Percentiles rank a stretch among this genome's conserved stretches.
Evolutionary conservation across 768 basidiomycete species (phyloP).

Genomic region (Dentipellis fragilis): DNA sequence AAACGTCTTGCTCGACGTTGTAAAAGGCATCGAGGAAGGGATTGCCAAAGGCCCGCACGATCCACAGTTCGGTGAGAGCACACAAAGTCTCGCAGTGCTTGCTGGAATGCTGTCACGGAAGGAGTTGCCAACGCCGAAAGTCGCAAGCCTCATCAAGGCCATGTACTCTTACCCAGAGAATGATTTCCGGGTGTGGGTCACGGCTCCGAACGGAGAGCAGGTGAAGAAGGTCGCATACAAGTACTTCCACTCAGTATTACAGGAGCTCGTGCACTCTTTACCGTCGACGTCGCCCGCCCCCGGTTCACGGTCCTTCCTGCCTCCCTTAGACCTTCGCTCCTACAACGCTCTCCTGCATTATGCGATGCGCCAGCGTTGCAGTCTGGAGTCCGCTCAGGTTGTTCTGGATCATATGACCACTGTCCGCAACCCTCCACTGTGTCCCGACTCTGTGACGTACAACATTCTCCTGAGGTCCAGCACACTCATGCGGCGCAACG

Average conservation of each 20-base stretch:
- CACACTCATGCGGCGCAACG: slow-evolving; percentile 36
- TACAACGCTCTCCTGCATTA: slow-evolving; percentile 64
- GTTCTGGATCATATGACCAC: slow-evolving; percentile 48
- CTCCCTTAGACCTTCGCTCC: slow-evolving; percentile 27
- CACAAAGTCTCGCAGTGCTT: slow-evolving; percentile 12
- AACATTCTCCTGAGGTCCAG: slow-evolving; percentile 51
- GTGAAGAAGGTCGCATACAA: slow-evolving; percentile 15
- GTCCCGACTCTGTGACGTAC: slow-evolving; percentile 40
- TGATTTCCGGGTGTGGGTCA: slow-evolving; percentile 16
- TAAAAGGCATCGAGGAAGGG: slow-evolving; percentile 13
- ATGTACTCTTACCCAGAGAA: slow-evolving; percentile 17
- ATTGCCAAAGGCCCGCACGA: slow-evolving; percentile 1
- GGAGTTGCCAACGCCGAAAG: slow-evolving; percentile 2
- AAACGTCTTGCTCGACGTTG: neutral
- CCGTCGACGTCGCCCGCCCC: slow-evolving; percentile 5
- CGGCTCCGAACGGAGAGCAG: slow-evolving; percentile 3
- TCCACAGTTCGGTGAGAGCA: slow-evolving; percentile 8
- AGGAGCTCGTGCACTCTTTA: slow-evolving; percentile 11
- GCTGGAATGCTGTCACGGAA: slow-evolving; percentile 2
- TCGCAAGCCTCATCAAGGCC: slow-evolving; percentile 10
- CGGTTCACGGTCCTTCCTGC: slow-evolving; percentile 4
- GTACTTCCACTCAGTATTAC: slow-evolving; percentile 23
- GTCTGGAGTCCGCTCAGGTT: slow-evolving; percentile 33
- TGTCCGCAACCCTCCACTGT: slow-evolving; percentile 28
- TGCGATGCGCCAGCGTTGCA: slow-evolving; percentile 49